Conservation (phyloP, 2,329 filamentous ascomycete genomes). For the Aureobasidium sp. region DNA sequence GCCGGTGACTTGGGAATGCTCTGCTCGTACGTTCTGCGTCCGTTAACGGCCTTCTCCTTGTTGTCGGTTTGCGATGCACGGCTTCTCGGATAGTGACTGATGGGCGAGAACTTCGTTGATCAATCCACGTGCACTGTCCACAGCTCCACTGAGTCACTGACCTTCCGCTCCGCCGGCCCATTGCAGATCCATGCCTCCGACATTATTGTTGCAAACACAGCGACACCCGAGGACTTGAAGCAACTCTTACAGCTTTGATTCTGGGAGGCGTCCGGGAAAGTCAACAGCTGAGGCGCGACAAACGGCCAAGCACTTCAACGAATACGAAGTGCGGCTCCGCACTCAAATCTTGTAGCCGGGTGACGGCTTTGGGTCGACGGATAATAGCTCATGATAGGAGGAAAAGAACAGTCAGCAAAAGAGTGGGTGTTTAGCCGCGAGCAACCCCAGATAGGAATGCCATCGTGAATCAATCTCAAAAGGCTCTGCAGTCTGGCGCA, state of each 20-base stretch:
- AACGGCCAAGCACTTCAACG: not conserved
- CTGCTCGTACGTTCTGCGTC: not conserved
- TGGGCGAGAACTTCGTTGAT: slow-evolving; percentile 11
- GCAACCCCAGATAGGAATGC: not conserved
- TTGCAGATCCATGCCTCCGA: not conserved
- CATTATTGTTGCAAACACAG: not conserved
- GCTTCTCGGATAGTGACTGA: not conserved
- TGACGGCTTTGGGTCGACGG: slow-evolving; percentile 10
- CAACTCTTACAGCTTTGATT: not conserved
- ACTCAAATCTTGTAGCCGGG: not conserved
- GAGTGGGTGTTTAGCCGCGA: slow-evolving; percentile 1
- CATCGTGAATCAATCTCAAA: not conserved
- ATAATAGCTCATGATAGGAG: not conserved
- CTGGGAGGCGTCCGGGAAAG: not conserved
- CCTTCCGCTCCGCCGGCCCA: slow-evolving; percentile 11
- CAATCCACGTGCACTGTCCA: not conserved
- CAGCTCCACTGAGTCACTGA: too few species aligned
- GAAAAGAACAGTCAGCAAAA: not conserved
- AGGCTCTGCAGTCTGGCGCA: not conserved
- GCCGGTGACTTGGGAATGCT: not conserved
- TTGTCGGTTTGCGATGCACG: not conserved
- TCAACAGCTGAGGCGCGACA: not conserved
- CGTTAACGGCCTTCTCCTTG: not conserved
- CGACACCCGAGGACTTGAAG: not conserved
- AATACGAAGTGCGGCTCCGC: not conserved